Base-by-base conservation (phyloP, 306 rosid species). In the Benincasa hispida region DNA sequence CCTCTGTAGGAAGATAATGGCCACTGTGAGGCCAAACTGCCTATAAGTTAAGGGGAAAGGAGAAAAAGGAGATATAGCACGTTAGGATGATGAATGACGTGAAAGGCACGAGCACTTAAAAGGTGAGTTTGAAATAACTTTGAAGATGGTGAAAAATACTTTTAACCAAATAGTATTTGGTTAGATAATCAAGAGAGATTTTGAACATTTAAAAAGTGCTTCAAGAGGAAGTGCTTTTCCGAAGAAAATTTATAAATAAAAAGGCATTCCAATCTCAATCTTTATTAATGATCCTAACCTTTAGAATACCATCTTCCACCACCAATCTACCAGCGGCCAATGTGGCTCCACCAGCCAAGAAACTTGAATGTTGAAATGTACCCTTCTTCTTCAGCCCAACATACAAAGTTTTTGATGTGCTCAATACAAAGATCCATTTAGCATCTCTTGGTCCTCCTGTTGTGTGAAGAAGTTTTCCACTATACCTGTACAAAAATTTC, bases 1-100 rank as follows among this genome's bases (percentile, higher is more conserved):
- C 98, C 81, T 91, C 93, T 5, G 95, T 93, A 12, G 95, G 95
- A 77, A 86, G 93, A 82, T 93, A 93, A 77, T 93, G 98, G 63
- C 97, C 98, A 74, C 98, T 93, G 83, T 93, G 98, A 84, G 97
- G 91, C 97, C 97, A 93, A 79, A 93, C 88, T 35, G 91, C 88
- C 98, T 87, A 78, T 72, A 48, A 37, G 57, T 70, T 14, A 13
- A 37, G 47, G 74, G 54, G 34, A 42, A 67, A 41, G 10, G 17
- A 67, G 48, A 41, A 21, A 39, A 21, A 13, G 12, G n/a, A 22
- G 12, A 41, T 39, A 45, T 14, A 41, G 35, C 32, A 41, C 8
- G 17, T 68, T 47, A 42, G 74, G 17, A 65, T 65, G 27, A 8
- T n/a, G 72, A 18, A 34, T n/a, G 5, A 19, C 8, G 2, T 66